Percentiles rank a stretch among this genome's conserved stretches.
phyloP scores from a whole-genome alignment of 2,329 filamentous ascomycete species.

The Curvularia eragrostidis region DNA sequence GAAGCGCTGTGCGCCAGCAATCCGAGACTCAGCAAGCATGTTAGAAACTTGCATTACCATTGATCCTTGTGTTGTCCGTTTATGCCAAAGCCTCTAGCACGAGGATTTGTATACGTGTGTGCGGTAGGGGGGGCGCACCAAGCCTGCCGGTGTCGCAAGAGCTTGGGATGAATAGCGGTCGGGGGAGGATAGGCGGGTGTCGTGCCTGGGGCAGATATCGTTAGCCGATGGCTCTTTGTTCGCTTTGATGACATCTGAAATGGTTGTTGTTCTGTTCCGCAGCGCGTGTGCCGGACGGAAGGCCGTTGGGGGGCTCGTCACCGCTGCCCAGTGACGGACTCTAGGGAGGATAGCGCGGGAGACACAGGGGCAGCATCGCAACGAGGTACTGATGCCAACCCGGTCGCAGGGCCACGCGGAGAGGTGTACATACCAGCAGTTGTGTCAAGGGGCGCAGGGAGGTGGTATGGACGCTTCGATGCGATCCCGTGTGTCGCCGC shows the following conservation, averaged over 20 bases:
- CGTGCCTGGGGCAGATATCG: conserved; percentile 24
- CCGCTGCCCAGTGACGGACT: conserved; percentile 40
- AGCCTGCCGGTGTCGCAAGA: conserved; percentile 52
- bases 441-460: conserved; percentile 32
- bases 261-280: conserved; percentile 27
- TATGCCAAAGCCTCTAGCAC: conserved; percentile 27
- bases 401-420: conserved; percentile 43
- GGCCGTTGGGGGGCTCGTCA: conserved; percentile 37
- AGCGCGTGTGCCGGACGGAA: conserved; percentile 27
- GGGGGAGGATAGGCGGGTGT: conserved; percentile 35
- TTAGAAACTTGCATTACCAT: conserved; percentile 44
- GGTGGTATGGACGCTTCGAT: conserved; percentile 39
- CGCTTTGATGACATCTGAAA: conserved; percentile 24
- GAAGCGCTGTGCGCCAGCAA: conserved; percentile 36
- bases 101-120: conserved; percentile 28
- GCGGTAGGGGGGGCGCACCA: conserved; percentile 39
- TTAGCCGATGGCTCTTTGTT: conserved; percentile 36
- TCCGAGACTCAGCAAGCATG: conserved; percentile 37
- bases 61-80: conserved; percentile 11
- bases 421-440: conserved; percentile 45
- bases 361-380: conserved; percentile 28
- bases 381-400: conserved; percentile 16
- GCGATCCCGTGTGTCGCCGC: conserved; percentile 48
- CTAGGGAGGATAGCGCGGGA: conserved; percentile 38
- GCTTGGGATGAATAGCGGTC: conserved; percentile 40